Evolutionary conservation across 495 filamentous ascomycete species (phyloP).

Genomic region (Neurospora tetraspora): DNA sequence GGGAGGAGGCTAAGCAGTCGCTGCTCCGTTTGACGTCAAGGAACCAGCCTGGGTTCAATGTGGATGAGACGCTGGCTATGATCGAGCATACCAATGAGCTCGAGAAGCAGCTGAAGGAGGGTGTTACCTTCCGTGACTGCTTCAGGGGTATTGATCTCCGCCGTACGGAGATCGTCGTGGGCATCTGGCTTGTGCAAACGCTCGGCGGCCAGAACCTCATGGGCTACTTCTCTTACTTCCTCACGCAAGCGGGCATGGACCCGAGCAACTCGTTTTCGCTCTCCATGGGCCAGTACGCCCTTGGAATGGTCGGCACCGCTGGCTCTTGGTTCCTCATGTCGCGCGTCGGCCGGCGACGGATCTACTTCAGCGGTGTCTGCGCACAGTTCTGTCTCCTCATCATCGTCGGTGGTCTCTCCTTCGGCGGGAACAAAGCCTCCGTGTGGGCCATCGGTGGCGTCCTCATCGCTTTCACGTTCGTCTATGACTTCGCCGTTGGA

Average conservation of each 20-base stretch:
- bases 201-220: slow-evolving; percentile 57
- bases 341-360: slow-evolving; percentile 36
- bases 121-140: slow-evolving; percentile 53
- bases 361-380: slow-evolving; percentile 38
- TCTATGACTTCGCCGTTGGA: slow-evolving; percentile 47
- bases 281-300: slow-evolving; percentile 26
- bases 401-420: slow-evolving; percentile 28
- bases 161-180: slow-evolving; percentile 56
- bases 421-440: slow-evolving; percentile 11
- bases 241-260: slow-evolving; percentile 53
- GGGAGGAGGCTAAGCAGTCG: slow-evolving; percentile 43
- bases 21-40: slow-evolving; percentile 49
- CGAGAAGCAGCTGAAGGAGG: slow-evolving; percentile 46
- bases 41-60: slow-evolving; percentile 44
- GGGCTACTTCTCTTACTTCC: slow-evolving; percentile 62
- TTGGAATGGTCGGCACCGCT: slow-evolving; percentile 43
- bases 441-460: slow-evolving; percentile 35
- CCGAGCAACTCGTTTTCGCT: slow-evolving; percentile 43
- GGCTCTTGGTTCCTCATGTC: slow-evolving; percentile 43
- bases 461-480: slow-evolving; percentile 41
- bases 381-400: slow-evolving; percentile 25
- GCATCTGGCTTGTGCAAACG: slow-evolving; percentile 60
- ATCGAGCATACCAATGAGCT: slow-evolving; percentile 60
- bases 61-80: slow-evolving; percentile 58
- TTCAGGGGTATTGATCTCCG: slow-evolving; percentile 56